Evolutionary conservation across 2,329 filamentous ascomycete genomes (phyloP).

Genomic region (Teratosphaeria pseudoeucalypti): DNA sequence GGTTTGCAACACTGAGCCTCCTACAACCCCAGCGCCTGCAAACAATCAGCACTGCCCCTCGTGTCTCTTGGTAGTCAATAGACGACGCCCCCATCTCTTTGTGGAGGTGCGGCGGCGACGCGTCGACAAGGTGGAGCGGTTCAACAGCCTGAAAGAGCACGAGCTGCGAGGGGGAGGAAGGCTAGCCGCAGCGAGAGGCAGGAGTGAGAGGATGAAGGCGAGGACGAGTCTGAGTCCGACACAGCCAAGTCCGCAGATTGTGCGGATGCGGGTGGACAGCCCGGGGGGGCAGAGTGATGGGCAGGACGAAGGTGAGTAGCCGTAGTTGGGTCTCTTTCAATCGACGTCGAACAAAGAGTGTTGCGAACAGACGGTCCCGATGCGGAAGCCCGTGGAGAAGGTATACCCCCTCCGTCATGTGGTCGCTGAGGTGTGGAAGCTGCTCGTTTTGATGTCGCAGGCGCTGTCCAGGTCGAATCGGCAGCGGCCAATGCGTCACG

Average conservation of each 20-base stretch:
- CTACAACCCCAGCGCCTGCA: not conserved
- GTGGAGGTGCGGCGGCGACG: not conserved
- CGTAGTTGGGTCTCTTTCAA: not conserved
- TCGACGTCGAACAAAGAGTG: not conserved
- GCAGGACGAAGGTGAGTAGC: not conserved
- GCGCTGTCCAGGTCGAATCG: not conserved
- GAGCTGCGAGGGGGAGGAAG: not conserved
- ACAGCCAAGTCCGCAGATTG: not conserved
- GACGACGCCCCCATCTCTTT: not conserved
- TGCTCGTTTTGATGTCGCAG: not conserved
- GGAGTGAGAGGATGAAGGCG: not conserved
- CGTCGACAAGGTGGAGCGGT: not conserved
- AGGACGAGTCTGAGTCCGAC: not conserved
- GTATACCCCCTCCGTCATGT: not conserved
- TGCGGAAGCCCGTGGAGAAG: not conserved
- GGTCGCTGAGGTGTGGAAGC: not conserved
- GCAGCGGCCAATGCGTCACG: not conserved
- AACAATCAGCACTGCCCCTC: not conserved
- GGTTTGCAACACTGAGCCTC: not conserved
- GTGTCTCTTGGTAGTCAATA: not conserved
- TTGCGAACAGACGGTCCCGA: not conserved
- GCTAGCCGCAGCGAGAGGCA: not conserved
- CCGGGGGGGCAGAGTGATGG: not conserved
- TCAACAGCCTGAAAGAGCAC: not conserved
- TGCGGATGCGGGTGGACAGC: not conserved